These are phyloP conservation scores for Microsporum ferrugineum DNA, from an alignment of 2,329 filamentous ascomycete genomes.

Conservation along the genomic window DNA sequence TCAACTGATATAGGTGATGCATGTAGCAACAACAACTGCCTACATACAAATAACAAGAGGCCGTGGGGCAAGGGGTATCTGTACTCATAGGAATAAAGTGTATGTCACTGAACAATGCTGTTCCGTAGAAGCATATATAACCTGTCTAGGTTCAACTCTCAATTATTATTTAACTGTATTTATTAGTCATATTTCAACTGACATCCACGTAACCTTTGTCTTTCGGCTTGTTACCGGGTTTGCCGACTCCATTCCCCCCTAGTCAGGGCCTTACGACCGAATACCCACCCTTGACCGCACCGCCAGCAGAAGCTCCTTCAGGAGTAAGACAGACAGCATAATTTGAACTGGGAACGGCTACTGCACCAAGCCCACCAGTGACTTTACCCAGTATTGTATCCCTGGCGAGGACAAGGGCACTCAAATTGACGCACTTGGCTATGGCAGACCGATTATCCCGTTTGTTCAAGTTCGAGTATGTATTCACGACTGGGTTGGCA, in stretches of 20 bases:
- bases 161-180: too few relatives aligned
- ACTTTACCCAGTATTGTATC: neutral
- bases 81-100: too few relatives aligned
- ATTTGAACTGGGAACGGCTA: neutral
- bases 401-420: neutral
- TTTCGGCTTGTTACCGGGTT: neutral
- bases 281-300: neutral
- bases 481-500: neutral
- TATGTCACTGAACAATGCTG: too few relatives aligned
- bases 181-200: neutral
- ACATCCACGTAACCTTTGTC: neutral
- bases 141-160: too few relatives aligned
- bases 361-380: neutral
- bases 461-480: neutral
- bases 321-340: neutral
- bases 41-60: too few relatives aligned
- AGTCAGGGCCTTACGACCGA: neutral
- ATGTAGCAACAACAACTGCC: too few relatives aligned
- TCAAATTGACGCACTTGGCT: neutral
- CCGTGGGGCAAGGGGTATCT: too few relatives aligned
- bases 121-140: too few relatives aligned
- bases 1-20: too few relatives aligned
- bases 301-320: neutral
- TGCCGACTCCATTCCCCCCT: neutral
- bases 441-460: neutral